Conservation (phyloP, 2,329 filamentous ascomycete genomes). For the Verticillium klebahnii region DNA sequence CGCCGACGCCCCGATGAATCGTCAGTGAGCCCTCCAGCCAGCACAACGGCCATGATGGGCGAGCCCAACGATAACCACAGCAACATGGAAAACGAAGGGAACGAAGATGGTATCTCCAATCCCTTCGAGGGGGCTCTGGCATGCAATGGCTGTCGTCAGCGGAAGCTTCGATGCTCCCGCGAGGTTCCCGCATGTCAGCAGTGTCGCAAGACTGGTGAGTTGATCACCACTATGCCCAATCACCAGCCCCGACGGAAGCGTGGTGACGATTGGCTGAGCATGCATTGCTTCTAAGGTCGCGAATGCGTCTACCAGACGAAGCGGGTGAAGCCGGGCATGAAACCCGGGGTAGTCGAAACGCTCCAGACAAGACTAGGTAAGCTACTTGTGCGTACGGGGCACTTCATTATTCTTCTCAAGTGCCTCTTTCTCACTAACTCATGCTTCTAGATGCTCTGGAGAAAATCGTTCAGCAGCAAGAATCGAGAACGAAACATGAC, state of each 20-base stretch:
- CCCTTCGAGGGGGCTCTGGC: constrained; percentile 2
- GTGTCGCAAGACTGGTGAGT: constrained; percentile 9
- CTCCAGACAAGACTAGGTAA: constrained; percentile 26
- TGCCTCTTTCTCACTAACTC: constrained; percentile 1
- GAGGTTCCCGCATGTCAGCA: constrained; percentile 8
- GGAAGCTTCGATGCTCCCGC: constrained; percentile 7
- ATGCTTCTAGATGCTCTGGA: constrained; percentile 13
- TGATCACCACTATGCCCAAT: not conserved
- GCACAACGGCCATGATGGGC: not conserved
- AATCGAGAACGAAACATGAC: not conserved
- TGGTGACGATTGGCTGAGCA: not conserved
- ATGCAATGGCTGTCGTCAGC: constrained; percentile 9
- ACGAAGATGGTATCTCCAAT: not conserved
- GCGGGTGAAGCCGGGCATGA: constrained; percentile 30
- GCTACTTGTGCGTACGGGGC: not conserved
- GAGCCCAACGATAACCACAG: not conserved
- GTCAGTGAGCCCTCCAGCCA: not conserved
- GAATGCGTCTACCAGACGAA: constrained; percentile 26
- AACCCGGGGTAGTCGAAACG: constrained; percentile 29
- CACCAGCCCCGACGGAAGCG: not conserved
- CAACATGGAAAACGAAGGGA: not conserved
- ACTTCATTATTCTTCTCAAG: not conserved
- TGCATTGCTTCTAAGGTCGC: constrained; percentile 2
- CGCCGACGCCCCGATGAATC: not conserved
- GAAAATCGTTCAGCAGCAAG: constrained; percentile 2